A percentile compares a stretch with the other conserved stretches of the same genome.
These are phyloP conservation scores for Xylaria polymorpha DNA, from an alignment of 2,329 filamentous ascomycete species.

Conservation along the genomic window DNA sequence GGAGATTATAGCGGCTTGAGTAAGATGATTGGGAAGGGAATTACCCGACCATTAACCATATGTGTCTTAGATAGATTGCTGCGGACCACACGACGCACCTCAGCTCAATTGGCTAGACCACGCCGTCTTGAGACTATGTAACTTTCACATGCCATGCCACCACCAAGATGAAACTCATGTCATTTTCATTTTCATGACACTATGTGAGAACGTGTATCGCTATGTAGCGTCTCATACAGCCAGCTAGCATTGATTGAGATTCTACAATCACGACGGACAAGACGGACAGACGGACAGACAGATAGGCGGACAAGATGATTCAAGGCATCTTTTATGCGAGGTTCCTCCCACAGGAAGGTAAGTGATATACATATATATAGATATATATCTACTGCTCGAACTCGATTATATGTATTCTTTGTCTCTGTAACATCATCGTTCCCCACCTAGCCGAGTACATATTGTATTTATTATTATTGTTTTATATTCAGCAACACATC, in stretches of 20 bases:
- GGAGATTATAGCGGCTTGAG: conserved; percentile 30
- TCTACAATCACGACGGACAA: conserved; percentile 35
- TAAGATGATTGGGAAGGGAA: neutral
- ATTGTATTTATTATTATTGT: too few species aligned
- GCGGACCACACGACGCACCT: neutral
- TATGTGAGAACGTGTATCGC: neutral
- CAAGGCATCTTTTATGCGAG: conserved; percentile 77
- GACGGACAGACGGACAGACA: too few species aligned
- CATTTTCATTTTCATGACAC: too few species aligned
- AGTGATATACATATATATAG: neutral
- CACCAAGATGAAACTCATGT: too few species aligned
- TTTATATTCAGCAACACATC: too few species aligned
- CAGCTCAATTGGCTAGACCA: neutral
- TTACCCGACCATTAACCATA: neutral
- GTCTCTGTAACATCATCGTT: too few species aligned
- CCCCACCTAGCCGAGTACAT: too few species aligned
- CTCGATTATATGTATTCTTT: too few species aligned
- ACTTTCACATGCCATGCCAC: neutral
- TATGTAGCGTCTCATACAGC: conserved; percentile 21
- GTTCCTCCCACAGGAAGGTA: conserved; percentile 74
- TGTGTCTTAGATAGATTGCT: neutral
- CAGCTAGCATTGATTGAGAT: neutral
- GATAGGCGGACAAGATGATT: conserved; percentile 64
- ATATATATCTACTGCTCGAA: neutral
- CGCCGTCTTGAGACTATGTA: neutral